Base-by-base conservation (phyloP, 2,329 filamentous ascomycete genomes). In the Alternaria sp. region DNA sequence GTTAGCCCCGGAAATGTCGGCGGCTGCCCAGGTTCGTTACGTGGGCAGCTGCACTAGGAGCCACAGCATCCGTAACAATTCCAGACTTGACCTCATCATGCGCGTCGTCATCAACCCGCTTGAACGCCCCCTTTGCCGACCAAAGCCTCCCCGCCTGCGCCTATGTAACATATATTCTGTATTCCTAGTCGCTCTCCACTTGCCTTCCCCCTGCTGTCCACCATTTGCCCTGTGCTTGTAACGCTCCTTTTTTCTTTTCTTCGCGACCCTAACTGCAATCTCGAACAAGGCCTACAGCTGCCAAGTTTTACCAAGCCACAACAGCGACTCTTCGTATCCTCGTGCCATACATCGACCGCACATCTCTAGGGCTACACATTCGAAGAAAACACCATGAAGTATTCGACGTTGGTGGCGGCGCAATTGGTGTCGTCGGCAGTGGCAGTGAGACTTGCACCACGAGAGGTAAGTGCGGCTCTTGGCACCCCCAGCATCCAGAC, bases 401-500 rank as follows among this genome's bases (percentile, higher is more conserved):
- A 55, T 46, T 71, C 69, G 44, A 61, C 67, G 34, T 54, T 76
- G 51, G 51, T 74, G 52, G 68, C 68, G 51, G 67, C 71, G 31
- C 65, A 69, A 46, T 57, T 77, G 66, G 60, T 72, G 62, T 67
- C 71, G 59, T 68, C 69, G 54, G 61, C 67, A 34, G 56, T 61
- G 34, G 74, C 72, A 40, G 61, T 76, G 40, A 66, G 63, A 48
- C 66, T 77, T 50, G 71, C 63, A 37, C 62, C 70, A 36, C 70
- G 75, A 59, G 68, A 77, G 58, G 76, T 78, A 71, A 68, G 76
- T 69, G 56, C 49, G 29, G 52, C 62, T 60, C 67, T 70, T 73
- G 70, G 70, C 68, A 64, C 59, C 40, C 64, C 59, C 53, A 41
- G 52, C 45, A 49, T 58, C 37, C 46, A 44, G 45, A 40, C 52